Conservation (phyloP, 2,329 filamentous ascomycete genomes). For the Apiospora sp. region DNA sequence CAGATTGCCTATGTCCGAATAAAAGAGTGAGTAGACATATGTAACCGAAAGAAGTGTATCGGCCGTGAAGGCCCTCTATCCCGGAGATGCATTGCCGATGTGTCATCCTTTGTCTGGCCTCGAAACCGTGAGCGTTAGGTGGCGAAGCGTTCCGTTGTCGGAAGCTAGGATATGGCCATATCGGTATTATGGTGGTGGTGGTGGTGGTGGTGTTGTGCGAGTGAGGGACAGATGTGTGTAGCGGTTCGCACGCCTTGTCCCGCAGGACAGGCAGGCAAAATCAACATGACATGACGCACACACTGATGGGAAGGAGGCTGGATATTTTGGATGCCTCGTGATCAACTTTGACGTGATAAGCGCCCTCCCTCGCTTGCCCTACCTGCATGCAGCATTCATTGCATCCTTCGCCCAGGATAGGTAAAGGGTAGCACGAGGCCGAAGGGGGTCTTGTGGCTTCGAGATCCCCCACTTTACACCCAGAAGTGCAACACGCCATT, state of each 20-base stretch:
- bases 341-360: not conserved
- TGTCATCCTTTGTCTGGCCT: constrained; percentile 16
- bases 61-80: not conserved
- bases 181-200: not conserved
- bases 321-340: not conserved
- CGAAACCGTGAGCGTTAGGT: constrained; percentile 11
- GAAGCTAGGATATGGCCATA: not conserved
- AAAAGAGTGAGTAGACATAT: not conserved
- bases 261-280: not conserved
- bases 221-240: not conserved
- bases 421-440: not conserved
- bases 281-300: not conserved
- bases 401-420: not conserved
- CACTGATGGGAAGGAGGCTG: not conserved
- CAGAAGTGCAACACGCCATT: constrained; percentile 13
- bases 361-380: not conserved
- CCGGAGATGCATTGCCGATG: constrained; percentile 8
- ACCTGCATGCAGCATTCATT: not conserved
- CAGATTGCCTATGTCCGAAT: not conserved
- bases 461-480: not conserved
- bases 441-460: constrained; percentile 18
- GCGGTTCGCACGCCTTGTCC: not conserved
- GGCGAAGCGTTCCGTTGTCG: constrained; percentile 13
- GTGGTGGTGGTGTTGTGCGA: not conserved
- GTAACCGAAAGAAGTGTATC: not conserved